These are phyloP conservation scores for Colletotrichum lentis DNA, from an alignment of 2,329 filamentous ascomycete genomes.

Conservation along the genomic window DNA sequence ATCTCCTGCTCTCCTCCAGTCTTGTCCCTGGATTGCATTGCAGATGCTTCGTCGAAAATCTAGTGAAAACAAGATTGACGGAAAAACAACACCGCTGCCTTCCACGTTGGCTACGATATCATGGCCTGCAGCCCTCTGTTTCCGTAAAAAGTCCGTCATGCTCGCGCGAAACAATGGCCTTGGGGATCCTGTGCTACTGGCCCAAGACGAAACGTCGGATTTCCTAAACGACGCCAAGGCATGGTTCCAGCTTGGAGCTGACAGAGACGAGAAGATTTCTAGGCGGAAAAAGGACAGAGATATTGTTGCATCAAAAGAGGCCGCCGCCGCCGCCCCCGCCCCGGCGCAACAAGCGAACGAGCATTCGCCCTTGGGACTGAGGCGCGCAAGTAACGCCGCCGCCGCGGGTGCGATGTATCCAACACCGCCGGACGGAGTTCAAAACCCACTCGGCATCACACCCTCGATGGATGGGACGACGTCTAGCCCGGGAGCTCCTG, in stretches of 20 bases:
- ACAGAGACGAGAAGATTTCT: conserved; percentile 57
- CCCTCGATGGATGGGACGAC: conserved; percentile 64
- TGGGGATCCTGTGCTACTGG: conserved; percentile 50
- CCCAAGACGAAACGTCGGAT: conserved; percentile 56
- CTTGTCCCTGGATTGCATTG: conserved; percentile 61
- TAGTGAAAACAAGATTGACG: conserved; percentile 53
- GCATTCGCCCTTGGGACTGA: conserved; percentile 61
- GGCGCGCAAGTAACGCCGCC: conserved; percentile 58
- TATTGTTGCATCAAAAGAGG: conserved; percentile 52
- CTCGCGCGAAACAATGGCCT: conserved; percentile 51
- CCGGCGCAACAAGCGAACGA: conserved; percentile 56
- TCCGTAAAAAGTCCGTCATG: conserved; percentile 57
- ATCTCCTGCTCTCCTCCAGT: conserved; percentile 53
- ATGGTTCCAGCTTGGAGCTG: conserved; percentile 56
- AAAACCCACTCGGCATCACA: conserved; percentile 60
- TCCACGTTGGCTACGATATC: conserved; percentile 53
- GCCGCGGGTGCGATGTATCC: conserved; percentile 70
- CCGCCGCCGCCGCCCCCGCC: conserved; percentile 55
- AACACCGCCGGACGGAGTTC: conserved; percentile 73
- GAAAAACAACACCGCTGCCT: conserved; percentile 50
- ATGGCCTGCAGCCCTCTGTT: conserved; percentile 65
- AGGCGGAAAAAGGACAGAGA: conserved; percentile 63
- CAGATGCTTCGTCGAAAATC: conserved; percentile 57
- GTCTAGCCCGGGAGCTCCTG: conserved; percentile 63
- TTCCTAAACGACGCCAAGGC: conserved; percentile 57